Conservation (phyloP, 2,329 filamentous ascomycete genomes). For the Alternaria conjuncta region DNA sequence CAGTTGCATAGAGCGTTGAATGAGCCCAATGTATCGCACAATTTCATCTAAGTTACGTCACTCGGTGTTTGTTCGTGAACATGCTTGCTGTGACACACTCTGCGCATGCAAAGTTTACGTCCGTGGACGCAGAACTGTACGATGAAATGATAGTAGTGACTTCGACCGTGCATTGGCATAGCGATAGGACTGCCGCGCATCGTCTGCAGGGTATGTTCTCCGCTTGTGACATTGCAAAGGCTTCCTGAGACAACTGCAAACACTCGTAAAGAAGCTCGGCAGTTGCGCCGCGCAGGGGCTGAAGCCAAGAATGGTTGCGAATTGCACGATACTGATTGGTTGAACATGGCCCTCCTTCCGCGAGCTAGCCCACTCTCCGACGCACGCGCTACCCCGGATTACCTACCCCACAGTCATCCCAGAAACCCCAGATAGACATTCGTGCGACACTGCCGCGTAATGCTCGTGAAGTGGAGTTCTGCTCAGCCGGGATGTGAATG, state of each 20-base stretch:
- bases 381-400: background rate
- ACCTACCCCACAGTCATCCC: background rate
- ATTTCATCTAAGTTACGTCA: background rate
- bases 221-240: background rate
- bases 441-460: background rate
- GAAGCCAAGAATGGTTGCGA: background rate
- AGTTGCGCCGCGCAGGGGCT: background rate
- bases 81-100: background rate
- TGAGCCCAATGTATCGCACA: background rate
- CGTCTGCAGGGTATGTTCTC: background rate
- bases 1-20: background rate
- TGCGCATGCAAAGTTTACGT: background rate
- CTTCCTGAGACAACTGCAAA: background rate
- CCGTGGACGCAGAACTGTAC: background rate
- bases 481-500: background rate
- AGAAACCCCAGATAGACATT: background rate
- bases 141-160: background rate
- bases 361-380: background rate
- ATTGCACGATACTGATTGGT: background rate
- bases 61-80: background rate
- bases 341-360: background rate
- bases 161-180: background rate
- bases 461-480: background rate
- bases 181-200: background rate
- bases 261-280: background rate